Conservation (phyloP, 2,329 filamentous ascomycete species). For the Colletotrichum sp. region DNA sequence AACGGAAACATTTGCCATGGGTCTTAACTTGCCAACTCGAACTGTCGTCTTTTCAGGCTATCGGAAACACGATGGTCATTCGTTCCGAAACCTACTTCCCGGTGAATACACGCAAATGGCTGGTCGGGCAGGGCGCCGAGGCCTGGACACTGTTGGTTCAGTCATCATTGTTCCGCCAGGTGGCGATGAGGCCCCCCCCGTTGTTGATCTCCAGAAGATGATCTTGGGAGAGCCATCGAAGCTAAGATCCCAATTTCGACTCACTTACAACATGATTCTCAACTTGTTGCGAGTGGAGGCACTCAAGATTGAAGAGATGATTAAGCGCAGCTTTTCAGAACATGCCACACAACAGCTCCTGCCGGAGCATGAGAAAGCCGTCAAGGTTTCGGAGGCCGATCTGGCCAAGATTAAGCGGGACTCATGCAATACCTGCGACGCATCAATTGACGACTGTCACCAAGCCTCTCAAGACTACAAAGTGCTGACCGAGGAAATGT, state of each 20-base stretch:
- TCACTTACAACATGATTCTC: slow-evolving; percentile 99
- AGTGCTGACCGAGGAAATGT: slow-evolving; percentile 79
- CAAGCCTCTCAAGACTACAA: slow-evolving; percentile 81
- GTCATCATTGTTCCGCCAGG: slow-evolving; percentile 91
- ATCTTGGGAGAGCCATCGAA: slow-evolving; percentile 96
- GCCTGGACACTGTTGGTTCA: slow-evolving; percentile 88
- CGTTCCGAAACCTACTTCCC: slow-evolving; percentile 87
- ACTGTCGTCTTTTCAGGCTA: slow-evolving; percentile 98
- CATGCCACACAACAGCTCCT: slow-evolving; percentile 94
- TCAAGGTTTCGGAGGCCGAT: slow-evolving; percentile 90
- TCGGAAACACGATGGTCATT: slow-evolving; percentile 92
- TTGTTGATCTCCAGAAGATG: slow-evolving; percentile 85
- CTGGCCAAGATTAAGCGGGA: slow-evolving; percentile 89
- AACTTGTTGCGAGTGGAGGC: slow-evolving; percentile 95
- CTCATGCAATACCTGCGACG: slow-evolving; percentile 80
- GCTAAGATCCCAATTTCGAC: slow-evolving; percentile 90
- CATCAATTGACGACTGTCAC: slow-evolving; percentile 81
- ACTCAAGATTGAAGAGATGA: slow-evolving; percentile 99
- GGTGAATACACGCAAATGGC: slow-evolving; percentile 99
- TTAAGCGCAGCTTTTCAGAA: slow-evolving; percentile 98
- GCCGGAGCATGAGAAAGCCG: slow-evolving; percentile 93
- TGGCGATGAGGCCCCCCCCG: slow-evolving; percentile 86
- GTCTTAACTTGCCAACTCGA: slow-evolving; percentile 90
- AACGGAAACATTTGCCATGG: slow-evolving; percentile 99
- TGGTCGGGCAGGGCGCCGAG: slow-evolving; percentile 89